Evolutionary conservation across 2,329 filamentous ascomycete species (phyloP), one percentile per base, ranked within the genome.

Genomic region (Calonectria crousiana): DNA sequence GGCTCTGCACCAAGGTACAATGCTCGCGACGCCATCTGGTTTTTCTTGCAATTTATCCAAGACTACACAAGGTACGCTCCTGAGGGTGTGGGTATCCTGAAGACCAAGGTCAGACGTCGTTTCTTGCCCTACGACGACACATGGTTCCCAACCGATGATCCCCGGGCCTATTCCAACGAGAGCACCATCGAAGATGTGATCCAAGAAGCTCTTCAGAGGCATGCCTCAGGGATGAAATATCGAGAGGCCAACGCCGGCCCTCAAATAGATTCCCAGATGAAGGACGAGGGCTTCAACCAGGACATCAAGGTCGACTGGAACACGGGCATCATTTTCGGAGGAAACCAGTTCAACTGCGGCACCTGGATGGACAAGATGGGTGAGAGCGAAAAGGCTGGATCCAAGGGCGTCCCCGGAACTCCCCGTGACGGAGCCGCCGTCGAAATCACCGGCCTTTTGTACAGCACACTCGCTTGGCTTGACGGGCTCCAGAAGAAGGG

Each of bases 291-390:
- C 0, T 99, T 99, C 88, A 92, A 98, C 81, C 95, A 98, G 77
- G 93, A 97, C 74, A 93, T 98, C 78, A 91, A 94, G 74, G 95
- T 98, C 14, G 96, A 99, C 83, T 98, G 96, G 96, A 97, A 92
- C 6, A 86, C 83, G 2, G 97, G 97, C 28, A 91, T 99, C 76
- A 93, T 99, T 72, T 98, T 97, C 81, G 97, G 97, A 71, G 97
- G 97, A 41, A 98, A 95, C 81, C 96, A 98, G 82, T 90, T 88
- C 85, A 99, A 99, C 85, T 99, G 97, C 80, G 97, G 97, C 67
- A 99, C 97, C 1, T 99, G 97, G 97, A 98, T 98, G 95, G 97
- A 99, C 89, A 99, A 99, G 90, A 99, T 99, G 97, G 97, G 97
- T n/a, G 97, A 99, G 84, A 98, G 95, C 76, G 92, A 94, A 77